These are phyloP conservation scores for Aschersonia sp. DNA, from an alignment of 2,329 filamentous ascomycete genomes.

Conservation along the genomic window DNA sequence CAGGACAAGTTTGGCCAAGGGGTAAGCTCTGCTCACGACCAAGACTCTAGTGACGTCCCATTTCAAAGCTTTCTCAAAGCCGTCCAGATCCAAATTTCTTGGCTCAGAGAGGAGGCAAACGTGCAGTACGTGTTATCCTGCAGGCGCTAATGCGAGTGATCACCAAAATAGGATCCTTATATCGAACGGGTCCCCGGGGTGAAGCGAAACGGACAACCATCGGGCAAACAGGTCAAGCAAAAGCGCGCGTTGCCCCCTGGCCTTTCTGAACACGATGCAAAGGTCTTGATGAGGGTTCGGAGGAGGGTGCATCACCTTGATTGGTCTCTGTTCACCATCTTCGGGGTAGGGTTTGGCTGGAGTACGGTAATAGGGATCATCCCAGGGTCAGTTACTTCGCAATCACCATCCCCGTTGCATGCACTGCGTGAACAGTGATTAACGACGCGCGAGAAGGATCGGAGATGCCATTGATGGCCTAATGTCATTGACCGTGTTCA, in stretches of 20 bases:
- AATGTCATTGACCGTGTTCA: conserved; percentile 62
- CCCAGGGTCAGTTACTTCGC: conserved; percentile 50
- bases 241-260: conserved; percentile 76
- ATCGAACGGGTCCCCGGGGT: conserved; percentile 72
- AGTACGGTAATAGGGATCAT: conserved; percentile 71
- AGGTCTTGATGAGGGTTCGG: conserved; percentile 75
- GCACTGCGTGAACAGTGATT: background rate
- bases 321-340: conserved; percentile 66
- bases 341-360: conserved; percentile 80
- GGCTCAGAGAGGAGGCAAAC: too few species aligned
- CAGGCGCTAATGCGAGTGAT: too few species aligned
- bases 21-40: conserved; percentile 22
- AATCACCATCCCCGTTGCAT: background rate
- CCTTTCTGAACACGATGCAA: conserved; percentile 67
- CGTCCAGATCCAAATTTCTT: too few species aligned
- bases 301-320: conserved; percentile 75
- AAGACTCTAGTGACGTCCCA: background rate
- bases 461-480: conserved; percentile 64
- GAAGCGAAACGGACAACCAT: conserved; percentile 47
- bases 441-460: conserved; percentile 29
- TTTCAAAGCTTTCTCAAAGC: background rate
- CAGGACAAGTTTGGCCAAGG: conserved; percentile 44
- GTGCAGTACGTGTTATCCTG: too few species aligned
- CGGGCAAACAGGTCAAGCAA: conserved; percentile 63
- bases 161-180: conserved; percentile 59